Evolutionary conservation across 2,329 filamentous ascomycete species (phyloP), one percentile per base, ranked within the genome.

Genomic region (Fusarium sp.): DNA sequence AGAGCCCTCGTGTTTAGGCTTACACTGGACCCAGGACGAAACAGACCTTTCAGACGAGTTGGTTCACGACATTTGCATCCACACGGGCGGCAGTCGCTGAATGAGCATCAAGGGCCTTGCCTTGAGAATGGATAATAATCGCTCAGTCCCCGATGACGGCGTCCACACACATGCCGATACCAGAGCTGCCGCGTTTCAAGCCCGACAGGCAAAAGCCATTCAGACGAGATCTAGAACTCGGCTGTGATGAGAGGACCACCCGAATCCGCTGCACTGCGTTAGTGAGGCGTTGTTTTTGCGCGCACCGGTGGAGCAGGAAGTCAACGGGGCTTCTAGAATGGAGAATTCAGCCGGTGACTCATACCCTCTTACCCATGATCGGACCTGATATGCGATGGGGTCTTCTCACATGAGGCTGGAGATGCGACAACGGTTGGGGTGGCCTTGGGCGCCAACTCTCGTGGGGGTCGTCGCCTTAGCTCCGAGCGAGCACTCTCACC

Each of bases 151-250:
- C 59, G 68, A 54, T 45, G 61, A 63, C 35, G 42, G 60, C 57
- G 71, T 52, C 71, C 71, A 74, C 58, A 71, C 61, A 63, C 35
- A 22, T 45, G 31, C 63, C 45, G 62, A 73, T 69, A 59, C 59
- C 20, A 65, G 52, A 57, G 54, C 60, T 42, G 60, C 29, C 56
- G 52, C 29, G 65, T 74, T 66, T 74, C 45, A 63, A 57, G 29
- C 29, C 38, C 31, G 45, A 36, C 56, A 40, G 25, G 27, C 33
- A 52, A 18, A 61, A 57, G 45, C 70, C 65, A 73, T 63, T 73
- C 59, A 36, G 57, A 58, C 57, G 64, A 65, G 47, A 73, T 74
- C 71, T 73, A 74, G 72, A 74, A 75, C 69, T 75, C 52, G 72
- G 72, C 35, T 70, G 72, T 35, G 72, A 63, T 73, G 50, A 61